A percentile compares a stretch with the other conserved stretches of the same genome.
Evolutionary conservation across 805 yeast genomes (phyloP).

Genomic region (Ogataea trehaloabstinens): DNA sequence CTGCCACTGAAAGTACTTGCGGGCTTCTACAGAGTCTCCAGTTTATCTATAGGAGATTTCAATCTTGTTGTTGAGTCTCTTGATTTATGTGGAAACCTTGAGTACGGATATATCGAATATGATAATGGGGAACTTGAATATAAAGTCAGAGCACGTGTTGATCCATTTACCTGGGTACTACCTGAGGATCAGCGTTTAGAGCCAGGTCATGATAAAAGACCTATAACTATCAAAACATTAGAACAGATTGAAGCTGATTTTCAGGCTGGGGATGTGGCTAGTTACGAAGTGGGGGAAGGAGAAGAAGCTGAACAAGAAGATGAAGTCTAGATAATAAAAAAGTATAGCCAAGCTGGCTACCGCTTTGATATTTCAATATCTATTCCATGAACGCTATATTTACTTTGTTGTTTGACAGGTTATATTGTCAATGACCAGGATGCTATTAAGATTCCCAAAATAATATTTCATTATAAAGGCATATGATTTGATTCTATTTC

Average conservation of each 20-base stretch:
- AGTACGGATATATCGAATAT: slow-evolving; percentile 35
- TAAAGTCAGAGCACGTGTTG: slow-evolving; percentile 58
- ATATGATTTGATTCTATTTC: too few species aligned
- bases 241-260: not conserved
- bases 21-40: slow-evolving; percentile 72
- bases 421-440: too few species aligned
- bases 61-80: slow-evolving; percentile 54
- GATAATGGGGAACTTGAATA: slow-evolving; percentile 38
- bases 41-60: slow-evolving; percentile 56
- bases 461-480: too few species aligned
- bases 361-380: too few species aligned
- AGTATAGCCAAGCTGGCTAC: not conserved
- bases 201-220: slow-evolving; percentile 38
- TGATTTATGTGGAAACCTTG: slow-evolving; percentile 45
- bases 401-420: too few species aligned
- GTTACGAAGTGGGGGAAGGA: not conserved
- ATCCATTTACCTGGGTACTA: slow-evolving; percentile 69
- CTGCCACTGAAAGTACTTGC: slow-evolving; percentile 62
- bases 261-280: not conserved
- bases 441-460: too few species aligned
- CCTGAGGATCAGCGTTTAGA: slow-evolving; percentile 48
- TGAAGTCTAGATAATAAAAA: not conserved
- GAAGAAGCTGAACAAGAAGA: slow-evolving; percentile 4
- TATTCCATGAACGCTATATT: too few species aligned
- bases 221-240: slow-evolving; percentile 15